Conservation (phyloP, 139 green algal genomes). For the Chlamydomonas incerta region DNA sequence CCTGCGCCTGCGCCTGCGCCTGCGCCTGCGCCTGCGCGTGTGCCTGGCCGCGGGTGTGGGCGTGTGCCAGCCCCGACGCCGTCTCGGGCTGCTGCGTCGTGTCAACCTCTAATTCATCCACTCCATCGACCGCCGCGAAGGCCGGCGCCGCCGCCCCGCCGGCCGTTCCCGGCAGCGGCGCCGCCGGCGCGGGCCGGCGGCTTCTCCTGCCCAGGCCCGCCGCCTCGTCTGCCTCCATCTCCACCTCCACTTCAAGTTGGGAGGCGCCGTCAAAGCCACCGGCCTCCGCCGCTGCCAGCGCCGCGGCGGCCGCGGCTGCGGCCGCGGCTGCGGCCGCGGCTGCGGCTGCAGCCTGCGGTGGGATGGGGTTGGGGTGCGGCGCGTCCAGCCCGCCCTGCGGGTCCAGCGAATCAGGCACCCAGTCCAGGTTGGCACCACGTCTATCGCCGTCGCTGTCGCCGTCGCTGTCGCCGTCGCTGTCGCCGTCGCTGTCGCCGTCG, state of each 20-base stretch:
- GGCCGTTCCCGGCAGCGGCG: neutral
- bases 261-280: conserved; percentile 1
- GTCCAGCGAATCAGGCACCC: conserved; percentile 22
- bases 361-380: no score
- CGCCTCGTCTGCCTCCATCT: neutral
- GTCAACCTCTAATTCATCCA: conserved; percentile 9
- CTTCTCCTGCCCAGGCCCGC: neutral
- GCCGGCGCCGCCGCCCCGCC: neutral
- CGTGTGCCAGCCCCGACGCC: no score
- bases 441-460: no score
- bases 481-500: no score
- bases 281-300: neutral
- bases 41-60: no score
- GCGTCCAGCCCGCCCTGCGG: no score
- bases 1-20: no score
- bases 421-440: neutral
- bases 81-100: neutral
- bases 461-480: no score
- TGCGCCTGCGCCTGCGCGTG: no score
- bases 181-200: neutral
- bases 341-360: conserved; percentile 3
- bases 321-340: neutral
- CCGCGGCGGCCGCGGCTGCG: neutral
- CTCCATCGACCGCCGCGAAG: neutral
- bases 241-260: neutral